Conservation (phyloP, 495 filamentous ascomycete genomes). For the Talaromyces ruber region DNA sequence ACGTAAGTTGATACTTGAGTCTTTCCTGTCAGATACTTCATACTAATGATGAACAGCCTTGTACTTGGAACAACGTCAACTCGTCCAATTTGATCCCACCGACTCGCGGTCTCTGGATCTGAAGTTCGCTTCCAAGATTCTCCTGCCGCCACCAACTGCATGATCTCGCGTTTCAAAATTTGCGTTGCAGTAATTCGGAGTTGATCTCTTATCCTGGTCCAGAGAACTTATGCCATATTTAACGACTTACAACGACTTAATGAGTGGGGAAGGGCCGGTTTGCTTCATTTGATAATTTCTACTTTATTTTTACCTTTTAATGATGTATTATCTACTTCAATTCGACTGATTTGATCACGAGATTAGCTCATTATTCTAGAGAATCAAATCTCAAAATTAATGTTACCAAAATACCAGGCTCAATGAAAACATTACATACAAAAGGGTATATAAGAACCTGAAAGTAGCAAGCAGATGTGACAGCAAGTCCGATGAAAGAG, state of each 20-base stretch:
- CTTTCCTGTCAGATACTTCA: not conserved
- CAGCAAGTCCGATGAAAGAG: not conserved
- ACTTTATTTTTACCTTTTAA: not conserved
- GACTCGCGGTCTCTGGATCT: constrained; percentile 63
- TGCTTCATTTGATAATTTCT: not conserved
- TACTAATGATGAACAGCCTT: constrained; percentile 15
- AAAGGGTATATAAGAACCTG: not conserved
- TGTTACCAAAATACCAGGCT: not conserved
- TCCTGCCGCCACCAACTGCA: constrained; percentile 27
- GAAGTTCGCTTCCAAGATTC: constrained; percentile 52
- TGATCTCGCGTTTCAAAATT: not conserved
- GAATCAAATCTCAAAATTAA: not conserved
- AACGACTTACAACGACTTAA: not conserved
- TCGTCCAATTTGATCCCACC: constrained; percentile 47
- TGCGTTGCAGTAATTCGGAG: not conserved
- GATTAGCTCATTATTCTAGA: not conserved
- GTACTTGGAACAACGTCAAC: constrained; percentile 37
- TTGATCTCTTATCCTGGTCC: not conserved
- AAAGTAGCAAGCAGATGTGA: not conserved
- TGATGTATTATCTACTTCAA: not conserved
- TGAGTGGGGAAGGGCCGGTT: not conserved
- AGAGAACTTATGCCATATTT: not conserved
- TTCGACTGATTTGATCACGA: not conserved
- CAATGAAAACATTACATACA: not conserved
- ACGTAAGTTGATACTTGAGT: constrained; percentile 33